Conservation (phyloP, 768 basidiomycete genomes). For the Gloeophyllum trabeum region DNA sequence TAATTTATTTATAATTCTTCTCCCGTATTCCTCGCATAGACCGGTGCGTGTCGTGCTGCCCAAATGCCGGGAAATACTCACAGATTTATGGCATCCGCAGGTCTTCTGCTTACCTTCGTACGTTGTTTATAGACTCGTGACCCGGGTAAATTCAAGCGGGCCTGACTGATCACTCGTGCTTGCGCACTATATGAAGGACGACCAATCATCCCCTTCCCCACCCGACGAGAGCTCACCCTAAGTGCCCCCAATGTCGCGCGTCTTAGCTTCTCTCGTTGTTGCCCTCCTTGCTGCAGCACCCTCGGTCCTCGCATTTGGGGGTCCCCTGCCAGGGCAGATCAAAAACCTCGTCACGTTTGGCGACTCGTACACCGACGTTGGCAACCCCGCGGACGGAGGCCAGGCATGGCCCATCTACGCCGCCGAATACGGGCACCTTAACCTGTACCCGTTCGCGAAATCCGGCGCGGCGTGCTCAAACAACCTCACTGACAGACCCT, state of each 20-base stretch:
- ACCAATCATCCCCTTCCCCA: not conserved
- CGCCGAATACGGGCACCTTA: constrained; percentile 39
- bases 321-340: constrained; percentile 30
- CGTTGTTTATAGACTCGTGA: too few relatives aligned
- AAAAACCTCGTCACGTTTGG: constrained; percentile 60
- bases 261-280: not conserved
- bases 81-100: too few relatives aligned
- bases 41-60: too few relatives aligned
- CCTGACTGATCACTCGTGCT: not conserved
- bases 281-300: not conserved
- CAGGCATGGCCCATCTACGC: constrained; percentile 50
- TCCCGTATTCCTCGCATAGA: too few relatives aligned
- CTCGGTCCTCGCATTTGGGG: constrained; percentile 3
- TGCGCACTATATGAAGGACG: not conserved
- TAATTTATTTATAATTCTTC: too few relatives aligned
- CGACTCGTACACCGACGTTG: constrained; percentile 53
- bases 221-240: not conserved
- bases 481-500: constrained; percentile 43
- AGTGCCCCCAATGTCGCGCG: not conserved
- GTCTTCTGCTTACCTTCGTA: too few relatives aligned
- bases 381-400: constrained; percentile 18
- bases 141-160: not conserved
- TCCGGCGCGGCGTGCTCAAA: constrained; percentile 62
- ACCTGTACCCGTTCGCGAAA: constrained; percentile 45
- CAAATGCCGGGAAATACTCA: too few relatives aligned